Evolutionary conservation across 2,329 filamentous ascomycete species (phyloP), one percentile per base, ranked within the genome.

Genomic region (Trichothecium roseum): DNA sequence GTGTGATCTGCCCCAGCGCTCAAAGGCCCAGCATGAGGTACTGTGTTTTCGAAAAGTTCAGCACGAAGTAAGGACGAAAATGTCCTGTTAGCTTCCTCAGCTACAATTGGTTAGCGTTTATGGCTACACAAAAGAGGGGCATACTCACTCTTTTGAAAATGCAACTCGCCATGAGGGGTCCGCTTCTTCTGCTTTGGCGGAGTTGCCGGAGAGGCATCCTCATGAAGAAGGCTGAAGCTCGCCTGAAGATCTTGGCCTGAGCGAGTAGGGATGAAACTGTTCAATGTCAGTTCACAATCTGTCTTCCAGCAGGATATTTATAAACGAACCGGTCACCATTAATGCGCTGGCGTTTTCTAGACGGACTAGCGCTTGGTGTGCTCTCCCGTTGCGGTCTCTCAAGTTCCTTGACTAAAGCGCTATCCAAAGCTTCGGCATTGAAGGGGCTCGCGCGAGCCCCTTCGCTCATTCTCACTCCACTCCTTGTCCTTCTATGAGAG

Each of bases 211-310:
- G 89, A 95, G 28, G 83, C 87, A 55, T 94, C 87, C 42, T 95
- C 89, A 52, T 94, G 84, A 18, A 96, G 69, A 37, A 96, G 66
- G 54, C 80, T 94, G 60, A 91, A 96, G 57, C 87, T 93, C 36
- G 89, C 87, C 55, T 89, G 84, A 17, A 96, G 67, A 58, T 98
- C 91, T 57, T 94, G 87, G 5, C 89, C 91, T 44, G 88, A 81
- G 29, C 91, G 77, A 48, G 91, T 93, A 18, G 91, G 91, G 46
- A 98, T 96, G 55, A 98, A 98, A 50, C 91, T 94, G 53, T 39
- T 34, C 26, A 31, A 30, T 32, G 45, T 56, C 37, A 59, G 50
- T 38, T 29, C 36, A 30, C 24, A 20, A 14, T 8, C n/a, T 16
- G 29, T 28, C 18, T 15, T 29, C 4, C 17, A 36, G n/a, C 28